Percentiles rank a stretch among this genome's conserved stretches.
Evolutionary conservation across 1,284 basidiomycete genomes (phyloP).

Genomic region (Ganoderma lucidum): DNA sequence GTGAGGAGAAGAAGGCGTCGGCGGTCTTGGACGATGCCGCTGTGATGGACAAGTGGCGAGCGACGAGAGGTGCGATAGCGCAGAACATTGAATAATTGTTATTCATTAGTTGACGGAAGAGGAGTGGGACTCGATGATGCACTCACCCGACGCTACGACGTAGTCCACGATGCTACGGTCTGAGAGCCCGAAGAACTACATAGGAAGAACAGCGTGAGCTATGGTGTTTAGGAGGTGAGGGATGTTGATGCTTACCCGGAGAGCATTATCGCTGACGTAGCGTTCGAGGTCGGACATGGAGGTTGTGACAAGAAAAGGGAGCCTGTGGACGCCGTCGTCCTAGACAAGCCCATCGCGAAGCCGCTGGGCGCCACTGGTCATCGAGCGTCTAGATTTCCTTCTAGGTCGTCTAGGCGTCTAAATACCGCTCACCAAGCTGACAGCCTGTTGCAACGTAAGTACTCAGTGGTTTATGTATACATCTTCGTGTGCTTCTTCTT

Average conservation of each 20-base stretch:
- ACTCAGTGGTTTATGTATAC: background rate
- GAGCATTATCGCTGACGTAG: constrained; percentile 88
- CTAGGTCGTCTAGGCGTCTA: background rate
- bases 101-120: constrained; percentile 15
- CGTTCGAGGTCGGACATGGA: constrained; percentile 64
- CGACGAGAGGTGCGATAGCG: background rate
- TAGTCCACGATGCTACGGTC: constrained; percentile 87
- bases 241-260: constrained; percentile 61
- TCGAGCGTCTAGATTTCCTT: constrained; percentile 1
- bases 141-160: constrained; percentile 83
- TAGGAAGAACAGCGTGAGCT: constrained; percentile 10
- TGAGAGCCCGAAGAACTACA: constrained; percentile 82
- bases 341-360: background rate
- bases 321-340: background rate
- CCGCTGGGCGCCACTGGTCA: background rate
- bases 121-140: constrained; percentile 19
- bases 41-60: constrained; percentile 38
- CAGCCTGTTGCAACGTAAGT: too few species aligned
- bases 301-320: constrained; percentile 6
- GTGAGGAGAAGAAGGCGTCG: constrained; percentile 77
- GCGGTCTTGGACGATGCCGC: constrained; percentile 86
- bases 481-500: background rate
- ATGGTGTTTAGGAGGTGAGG: background rate
- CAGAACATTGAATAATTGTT: background rate
- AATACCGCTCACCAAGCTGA: too few species aligned